Evolutionary conservation across 1,284 basidiomycete genomes (phyloP).

Genomic region (Cutaneotrichosporon daszewskae): DNA sequence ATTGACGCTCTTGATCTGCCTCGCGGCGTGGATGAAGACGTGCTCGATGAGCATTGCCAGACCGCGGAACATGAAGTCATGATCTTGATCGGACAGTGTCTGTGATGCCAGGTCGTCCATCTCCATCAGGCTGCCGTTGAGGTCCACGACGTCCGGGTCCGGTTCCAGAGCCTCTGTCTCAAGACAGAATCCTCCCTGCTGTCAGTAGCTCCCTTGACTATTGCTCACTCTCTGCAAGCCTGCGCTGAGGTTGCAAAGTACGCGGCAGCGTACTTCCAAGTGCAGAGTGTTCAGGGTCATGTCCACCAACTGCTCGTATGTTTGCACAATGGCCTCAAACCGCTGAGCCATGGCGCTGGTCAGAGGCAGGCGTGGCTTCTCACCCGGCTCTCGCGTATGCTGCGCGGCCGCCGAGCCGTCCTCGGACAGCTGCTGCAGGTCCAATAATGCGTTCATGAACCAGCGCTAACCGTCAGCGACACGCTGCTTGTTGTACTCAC

Average conservation of each 20-base stretch:
- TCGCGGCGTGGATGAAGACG: conserved; percentile 69
- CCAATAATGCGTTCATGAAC: conserved; percentile 66
- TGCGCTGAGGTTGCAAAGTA: conserved; percentile 73
- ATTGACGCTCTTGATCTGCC: conserved; percentile 66
- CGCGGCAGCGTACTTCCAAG: conserved; percentile 79
- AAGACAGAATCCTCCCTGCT: conserved; percentile 70
- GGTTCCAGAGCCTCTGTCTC: conserved; percentile 81
- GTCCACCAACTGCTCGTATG: conserved; percentile 80
- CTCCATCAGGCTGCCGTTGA: conserved; percentile 73
- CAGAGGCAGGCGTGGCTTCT: conserved; percentile 64
- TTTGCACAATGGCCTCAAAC: conserved; percentile 81
- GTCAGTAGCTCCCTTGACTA: conserved; percentile 60
- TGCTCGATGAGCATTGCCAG: conserved; percentile 82
- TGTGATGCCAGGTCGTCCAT: conserved; percentile 66
- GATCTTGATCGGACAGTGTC: conserved; percentile 61
- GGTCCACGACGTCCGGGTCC: conserved; percentile 80
- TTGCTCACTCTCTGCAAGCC: conserved; percentile 64
- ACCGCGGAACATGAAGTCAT: conserved; percentile 78
- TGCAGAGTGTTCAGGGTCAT: conserved; percentile 83
- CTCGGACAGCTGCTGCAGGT: conserved; percentile 61
- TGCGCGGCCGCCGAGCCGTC: conserved; percentile 52
- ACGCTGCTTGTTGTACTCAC: too few species aligned
- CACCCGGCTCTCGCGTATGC: conserved; percentile 50
- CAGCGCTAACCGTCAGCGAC: too few species aligned
- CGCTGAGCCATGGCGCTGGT: conserved; percentile 81